Evolutionary conservation across 1,139 yeast genomes (phyloP), one percentile per base, ranked within the genome.

Genomic region (Meyerozyma elateridarum): DNA sequence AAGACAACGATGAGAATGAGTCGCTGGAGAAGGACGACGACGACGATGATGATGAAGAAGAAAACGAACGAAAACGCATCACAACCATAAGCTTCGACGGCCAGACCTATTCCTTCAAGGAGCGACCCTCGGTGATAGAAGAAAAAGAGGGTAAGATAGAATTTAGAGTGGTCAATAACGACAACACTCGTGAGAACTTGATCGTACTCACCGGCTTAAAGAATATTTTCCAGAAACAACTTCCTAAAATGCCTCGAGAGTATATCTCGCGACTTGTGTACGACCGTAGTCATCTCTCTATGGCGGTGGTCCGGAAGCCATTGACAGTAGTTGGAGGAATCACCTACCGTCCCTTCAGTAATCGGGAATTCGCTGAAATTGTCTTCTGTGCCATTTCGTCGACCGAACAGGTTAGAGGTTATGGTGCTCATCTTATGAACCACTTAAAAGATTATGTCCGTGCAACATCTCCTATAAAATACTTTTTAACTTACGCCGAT

Each of bases 231-330:
- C 98, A 91, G 56, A 89, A 89, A 50, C 99, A 91, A 58, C 70
- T 91, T 44, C 99, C 99, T 3, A 91, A 91, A 56, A 91, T 91
- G 99, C 99, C 99, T 20, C 75, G 93, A 40, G 97, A 93, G 52
- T 91, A 93, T 59, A 91, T 91, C 51, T 88, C 96, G 3, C 66
- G 98, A 44, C 70, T 91, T 45, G 98, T 91, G 4, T 91, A 88
- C 52, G 99, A 93, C 56, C 65, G 96, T 44, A 82, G 93, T 24
- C 99, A 91, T 61, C 65, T 93, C 28, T 88, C 96, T 0, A 87
- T 91, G 76, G 98, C 98, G 1, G 95, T 93, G 34, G 91, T 91
- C 13, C 70, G 95, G 39, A 85, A 85, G 46, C 96, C 96, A 8
- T 60, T 91, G 44, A 85, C 95, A 0, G 98, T 91, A 18, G 97